Evolutionary conservation across 768 basidiomycete genomes (phyloP).

Genomic region (Amanita subjunquillea): DNA sequence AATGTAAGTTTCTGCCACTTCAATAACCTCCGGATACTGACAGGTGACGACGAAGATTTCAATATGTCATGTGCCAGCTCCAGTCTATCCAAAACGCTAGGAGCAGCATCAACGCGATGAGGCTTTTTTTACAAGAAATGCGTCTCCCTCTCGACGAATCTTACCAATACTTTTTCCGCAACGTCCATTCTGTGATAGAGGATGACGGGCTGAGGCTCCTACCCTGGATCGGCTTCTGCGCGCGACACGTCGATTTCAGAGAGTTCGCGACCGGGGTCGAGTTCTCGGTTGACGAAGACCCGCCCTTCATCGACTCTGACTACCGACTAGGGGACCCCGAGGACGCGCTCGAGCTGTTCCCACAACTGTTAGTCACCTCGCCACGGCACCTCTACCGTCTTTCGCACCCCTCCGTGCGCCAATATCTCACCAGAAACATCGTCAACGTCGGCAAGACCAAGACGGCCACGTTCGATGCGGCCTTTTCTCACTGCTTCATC

Average conservation of each 20-base stretch:
- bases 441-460: not conserved
- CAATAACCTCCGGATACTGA: not conserved
- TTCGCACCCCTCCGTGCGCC: not conserved
- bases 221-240: not conserved
- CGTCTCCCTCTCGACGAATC: not conserved
- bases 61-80: not conserved
- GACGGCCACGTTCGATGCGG: not conserved
- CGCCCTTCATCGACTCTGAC: not conserved
- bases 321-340: not conserved
- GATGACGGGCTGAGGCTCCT: not conserved
- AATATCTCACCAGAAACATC: not conserved
- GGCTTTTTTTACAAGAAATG: not conserved
- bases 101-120: conserved; percentile 2
- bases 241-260: not conserved
- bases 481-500: not conserved
- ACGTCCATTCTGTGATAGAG: not conserved
- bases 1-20: not conserved
- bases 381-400: not conserved
- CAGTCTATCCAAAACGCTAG: not conserved
- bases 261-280: not conserved
- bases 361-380: not conserved
- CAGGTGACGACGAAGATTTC: not conserved
- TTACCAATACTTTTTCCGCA: not conserved
- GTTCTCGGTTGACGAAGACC: not conserved
- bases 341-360: not conserved